phyloP scores from a whole-genome alignment of 768 basidiomycete genomes.

The Leucocoprinus birnbaumii region DNA sequence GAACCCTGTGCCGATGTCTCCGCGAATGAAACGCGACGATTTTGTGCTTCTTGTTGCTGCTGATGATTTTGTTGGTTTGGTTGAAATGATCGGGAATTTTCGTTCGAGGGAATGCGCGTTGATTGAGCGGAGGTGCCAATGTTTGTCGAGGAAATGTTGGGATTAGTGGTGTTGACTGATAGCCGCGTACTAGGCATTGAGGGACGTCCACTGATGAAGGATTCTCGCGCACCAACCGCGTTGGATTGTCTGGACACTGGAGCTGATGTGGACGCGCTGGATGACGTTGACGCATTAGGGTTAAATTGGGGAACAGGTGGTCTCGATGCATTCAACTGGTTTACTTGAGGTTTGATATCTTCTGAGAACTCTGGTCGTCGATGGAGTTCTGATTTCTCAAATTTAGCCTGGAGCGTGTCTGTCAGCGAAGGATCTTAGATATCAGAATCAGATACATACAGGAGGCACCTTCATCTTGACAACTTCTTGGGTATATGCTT shows the following conservation, averaged over 20 bases:
- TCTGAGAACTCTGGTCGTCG: conserved; percentile 69
- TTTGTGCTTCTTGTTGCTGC: not conserved
- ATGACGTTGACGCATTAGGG: not conserved
- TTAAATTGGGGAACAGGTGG: conserved; percentile 5
- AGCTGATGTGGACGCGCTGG: conserved; percentile 8
- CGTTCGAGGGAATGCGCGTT: not conserved
- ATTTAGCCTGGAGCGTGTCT: conserved; percentile 46
- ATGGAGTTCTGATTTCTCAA: conserved; percentile 65
- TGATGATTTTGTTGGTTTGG: conserved; percentile 10
- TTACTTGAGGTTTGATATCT: conserved; percentile 25
- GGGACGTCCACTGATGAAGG: not conserved
- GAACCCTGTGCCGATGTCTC: conserved; percentile 4
- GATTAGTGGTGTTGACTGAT: conserved; percentile 23
- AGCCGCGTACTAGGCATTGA: not conserved
- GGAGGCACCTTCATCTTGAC: conserved; percentile 82
- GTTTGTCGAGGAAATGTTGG: conserved; percentile 24
- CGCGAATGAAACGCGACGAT: conserved; percentile 14
- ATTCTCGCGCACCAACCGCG: not conserved
- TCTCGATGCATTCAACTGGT: conserved; percentile 5
- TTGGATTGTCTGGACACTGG: not conserved
- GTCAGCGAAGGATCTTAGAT: not conserved
- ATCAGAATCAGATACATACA: conserved; percentile 44
- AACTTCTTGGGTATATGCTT: conserved; percentile 80
- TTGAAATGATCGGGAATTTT: not conserved
- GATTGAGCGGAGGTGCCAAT: conserved; percentile 14